These are phyloP conservation scores for Linaria vulgaris DNA, from an alignment of 257 asterid genomes.

Conservation along the genomic window DNA sequence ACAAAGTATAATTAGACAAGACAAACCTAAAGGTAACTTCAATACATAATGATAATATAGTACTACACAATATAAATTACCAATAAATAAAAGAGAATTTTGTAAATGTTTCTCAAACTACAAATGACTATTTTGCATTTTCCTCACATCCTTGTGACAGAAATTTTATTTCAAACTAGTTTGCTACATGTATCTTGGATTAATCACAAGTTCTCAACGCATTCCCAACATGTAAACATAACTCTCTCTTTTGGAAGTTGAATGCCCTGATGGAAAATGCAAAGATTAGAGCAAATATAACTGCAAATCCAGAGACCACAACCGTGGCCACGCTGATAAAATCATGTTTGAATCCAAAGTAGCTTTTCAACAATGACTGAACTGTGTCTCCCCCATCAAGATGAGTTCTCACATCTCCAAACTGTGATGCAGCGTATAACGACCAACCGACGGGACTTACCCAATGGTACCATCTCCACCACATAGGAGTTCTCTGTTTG, in stretches of 20 bases:
- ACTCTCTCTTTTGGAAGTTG: constrained; percentile 58
- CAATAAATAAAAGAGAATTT: too few relatives aligned
- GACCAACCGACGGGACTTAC: constrained; percentile 46
- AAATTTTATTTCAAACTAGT: too few relatives aligned
- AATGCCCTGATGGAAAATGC: constrained; percentile 45
- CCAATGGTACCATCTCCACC: constrained; percentile 72
- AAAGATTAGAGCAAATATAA: constrained; percentile 45
- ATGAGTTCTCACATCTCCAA: constrained; percentile 32
- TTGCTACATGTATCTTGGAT: too few relatives aligned
- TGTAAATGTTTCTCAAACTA: too few relatives aligned
- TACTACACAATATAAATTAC: too few relatives aligned
- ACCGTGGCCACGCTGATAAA: constrained; percentile 52
- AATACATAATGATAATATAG: too few relatives aligned
- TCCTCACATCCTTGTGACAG: too few relatives aligned
- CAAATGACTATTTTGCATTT: too few relatives aligned
- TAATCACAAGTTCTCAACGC: too few relatives aligned
- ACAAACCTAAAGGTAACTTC: too few relatives aligned
- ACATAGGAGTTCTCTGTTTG: constrained; percentile 43
- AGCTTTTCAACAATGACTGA: constrained; percentile 40
- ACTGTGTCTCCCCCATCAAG: constrained; percentile 29
- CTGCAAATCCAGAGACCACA: constrained; percentile 29
- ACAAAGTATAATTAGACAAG: too few relatives aligned
- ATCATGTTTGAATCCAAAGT: constrained; percentile 53
- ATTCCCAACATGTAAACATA: too few relatives aligned
- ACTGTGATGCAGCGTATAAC: constrained; percentile 42